phyloP scores from a whole-genome alignment of 768 basidiomycete genomes.

The Pleurotus pulmonarius region DNA sequence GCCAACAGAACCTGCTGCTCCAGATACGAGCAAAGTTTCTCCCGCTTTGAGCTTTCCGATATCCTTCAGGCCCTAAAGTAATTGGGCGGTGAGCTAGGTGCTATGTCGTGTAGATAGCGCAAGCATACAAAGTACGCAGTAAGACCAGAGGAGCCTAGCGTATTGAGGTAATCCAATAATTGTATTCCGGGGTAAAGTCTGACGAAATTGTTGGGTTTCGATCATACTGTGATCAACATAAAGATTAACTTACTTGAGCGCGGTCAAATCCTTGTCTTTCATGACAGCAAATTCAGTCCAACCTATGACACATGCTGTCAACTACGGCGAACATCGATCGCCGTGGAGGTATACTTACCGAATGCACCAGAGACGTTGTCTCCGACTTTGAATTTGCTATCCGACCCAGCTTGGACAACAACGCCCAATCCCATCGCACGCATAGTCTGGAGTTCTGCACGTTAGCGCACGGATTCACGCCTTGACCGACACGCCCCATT shows the following conservation, averaged over 20 bases:
- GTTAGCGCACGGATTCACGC: neutral
- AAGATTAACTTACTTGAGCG: constrained; percentile 47
- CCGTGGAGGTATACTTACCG: constrained; percentile 40
- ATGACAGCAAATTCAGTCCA: constrained; percentile 76
- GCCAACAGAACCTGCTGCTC: constrained; percentile 92
- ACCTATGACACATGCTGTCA: constrained; percentile 33
- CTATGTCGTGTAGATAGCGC: neutral
- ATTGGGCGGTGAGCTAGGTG: neutral
- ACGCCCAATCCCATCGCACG: constrained; percentile 64
- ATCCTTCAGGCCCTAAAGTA: constrained; percentile 70
- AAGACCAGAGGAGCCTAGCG: constrained; percentile 71
- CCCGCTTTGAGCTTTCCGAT: constrained; percentile 78
- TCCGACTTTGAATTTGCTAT: constrained; percentile 55
- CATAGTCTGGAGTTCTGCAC: constrained; percentile 38
- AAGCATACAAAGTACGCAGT: constrained; percentile 84
- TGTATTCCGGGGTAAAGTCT: constrained; percentile 39
- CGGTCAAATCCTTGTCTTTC: constrained; percentile 45
- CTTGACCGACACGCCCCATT: neutral
- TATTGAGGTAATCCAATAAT: constrained; percentile 76
- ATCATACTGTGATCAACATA: neutral
- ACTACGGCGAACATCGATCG: neutral
- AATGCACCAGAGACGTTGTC: constrained; percentile 62
- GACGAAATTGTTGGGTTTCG: too few species aligned
- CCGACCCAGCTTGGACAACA: constrained; percentile 55
- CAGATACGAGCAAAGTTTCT: constrained; percentile 82